phyloP scores from a whole-genome alignment of 306 rosid genomes.

The Gillenia trifoliata region DNA sequence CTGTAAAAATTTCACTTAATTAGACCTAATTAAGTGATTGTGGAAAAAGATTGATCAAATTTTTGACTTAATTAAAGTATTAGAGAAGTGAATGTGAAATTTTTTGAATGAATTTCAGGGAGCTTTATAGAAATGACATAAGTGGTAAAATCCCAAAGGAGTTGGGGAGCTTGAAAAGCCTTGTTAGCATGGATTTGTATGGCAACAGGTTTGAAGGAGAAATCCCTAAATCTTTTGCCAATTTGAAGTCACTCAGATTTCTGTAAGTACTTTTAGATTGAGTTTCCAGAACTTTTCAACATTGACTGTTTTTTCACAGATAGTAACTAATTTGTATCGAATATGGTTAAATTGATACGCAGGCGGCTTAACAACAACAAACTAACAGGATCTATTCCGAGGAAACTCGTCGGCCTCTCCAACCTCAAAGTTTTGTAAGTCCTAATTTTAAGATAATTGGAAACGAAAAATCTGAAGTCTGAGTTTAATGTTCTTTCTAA shows the following conservation, averaged over 20 bases:
- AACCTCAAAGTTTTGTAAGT: slow-evolving; percentile 83
- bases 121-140: slow-evolving; percentile 72
- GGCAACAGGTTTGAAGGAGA: slow-evolving; percentile 68
- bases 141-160: slow-evolving; percentile 72
- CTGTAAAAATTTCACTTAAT: neutral
- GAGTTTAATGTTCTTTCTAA: neutral
- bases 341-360: slow-evolving; percentile 15
- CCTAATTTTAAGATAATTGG: neutral
- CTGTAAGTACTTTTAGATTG: slow-evolving; percentile 47
- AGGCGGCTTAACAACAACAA: slow-evolving; percentile 79
- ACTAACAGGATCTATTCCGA: slow-evolving; percentile 78
- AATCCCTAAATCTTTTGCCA: slow-evolving; percentile 75
- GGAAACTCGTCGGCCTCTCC: slow-evolving; percentile 66
- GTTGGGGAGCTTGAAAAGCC: slow-evolving; percentile 62
- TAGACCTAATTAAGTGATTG: neutral
- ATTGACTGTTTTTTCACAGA: neutral
- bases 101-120: slow-evolving; percentile 50
- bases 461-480: neutral
- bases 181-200: slow-evolving; percentile 89
- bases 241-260: slow-evolving; percentile 80
- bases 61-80: neutral
- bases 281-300: slow-evolving; percentile 5
- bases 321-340: slow-evolving; percentile 11
- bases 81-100: neutral
- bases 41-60: neutral